phyloP scores from a whole-genome alignment of 2,329 filamentous ascomycete genomes.

The Chrysoporthe deuterocubensis region DNA sequence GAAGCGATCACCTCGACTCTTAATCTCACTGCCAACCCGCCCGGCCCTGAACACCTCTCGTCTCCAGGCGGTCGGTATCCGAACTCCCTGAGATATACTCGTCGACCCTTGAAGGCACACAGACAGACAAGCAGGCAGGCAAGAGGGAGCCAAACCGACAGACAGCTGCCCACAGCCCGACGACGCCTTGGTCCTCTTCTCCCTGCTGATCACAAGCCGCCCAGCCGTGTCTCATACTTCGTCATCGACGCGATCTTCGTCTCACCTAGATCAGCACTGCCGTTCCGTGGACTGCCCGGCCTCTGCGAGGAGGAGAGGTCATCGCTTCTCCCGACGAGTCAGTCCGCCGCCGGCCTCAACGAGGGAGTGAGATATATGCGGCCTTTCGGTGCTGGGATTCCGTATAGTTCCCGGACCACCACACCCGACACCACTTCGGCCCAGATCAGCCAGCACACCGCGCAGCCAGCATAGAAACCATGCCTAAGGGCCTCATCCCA shows the following conservation, averaged over 20 bases:
- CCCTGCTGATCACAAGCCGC: neutral
- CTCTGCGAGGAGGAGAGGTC: neutral
- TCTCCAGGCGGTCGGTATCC: neutral
- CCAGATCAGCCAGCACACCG: neutral
- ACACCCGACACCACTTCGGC: neutral
- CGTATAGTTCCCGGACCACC: neutral
- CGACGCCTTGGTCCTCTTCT: neutral
- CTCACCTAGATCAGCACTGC: neutral
- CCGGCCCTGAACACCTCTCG: neutral
- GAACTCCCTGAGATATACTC: neutral
- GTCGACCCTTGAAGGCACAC: neutral
- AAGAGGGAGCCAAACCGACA: no score
- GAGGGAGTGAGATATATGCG: neutral
- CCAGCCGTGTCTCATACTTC: conserved; percentile 3
- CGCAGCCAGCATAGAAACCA: conserved; percentile 12
- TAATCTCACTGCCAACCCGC: neutral
- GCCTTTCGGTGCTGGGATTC: neutral
- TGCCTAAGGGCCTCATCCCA: conserved; percentile 28
- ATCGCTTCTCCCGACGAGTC: neutral
- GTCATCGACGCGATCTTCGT: neutral
- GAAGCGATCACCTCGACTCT: neutral
- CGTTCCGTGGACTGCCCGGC: neutral
- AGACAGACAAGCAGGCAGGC: no score
- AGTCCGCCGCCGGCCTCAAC: neutral
- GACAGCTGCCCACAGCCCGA: neutral